A percentile compares a stretch with the other conserved stretches of the same genome.
Conservation (phyloP, 2,329 filamentous ascomycete genomes). For the Chaetomium globosum region DNA sequence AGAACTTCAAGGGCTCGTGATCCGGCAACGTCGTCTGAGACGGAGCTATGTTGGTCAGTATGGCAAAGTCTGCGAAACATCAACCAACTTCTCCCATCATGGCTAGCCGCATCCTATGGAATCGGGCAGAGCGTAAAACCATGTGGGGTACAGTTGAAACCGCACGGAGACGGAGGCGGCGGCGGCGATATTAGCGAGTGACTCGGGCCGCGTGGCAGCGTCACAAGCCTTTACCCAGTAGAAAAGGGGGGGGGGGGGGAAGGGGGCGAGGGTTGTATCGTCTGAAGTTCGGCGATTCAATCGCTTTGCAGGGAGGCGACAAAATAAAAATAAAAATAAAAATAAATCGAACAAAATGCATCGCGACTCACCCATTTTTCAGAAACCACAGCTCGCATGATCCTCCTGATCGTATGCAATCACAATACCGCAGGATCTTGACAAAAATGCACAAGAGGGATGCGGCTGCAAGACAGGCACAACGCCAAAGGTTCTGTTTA, state of each 20-base stretch:
- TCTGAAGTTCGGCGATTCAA: neutral
- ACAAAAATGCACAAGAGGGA: neutral
- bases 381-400: slow-evolving; percentile 36
- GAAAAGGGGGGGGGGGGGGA: neutral
- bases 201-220: neutral
- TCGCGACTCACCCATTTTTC: slow-evolving; percentile 39
- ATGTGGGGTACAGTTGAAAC: slow-evolving; percentile 26
- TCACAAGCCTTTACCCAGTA: neutral
- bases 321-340: neutral
- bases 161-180: slow-evolving; percentile 21
- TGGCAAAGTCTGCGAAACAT: slow-evolving; percentile 10
- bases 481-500: neutral
- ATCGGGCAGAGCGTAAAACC: slow-evolving; percentile 1
- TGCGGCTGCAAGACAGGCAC: neutral
- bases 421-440: slow-evolving; percentile 17
- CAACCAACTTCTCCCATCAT: neutral
- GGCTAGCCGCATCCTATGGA: neutral
- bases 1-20: slow-evolving; percentile 57
- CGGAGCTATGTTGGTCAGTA: slow-evolving; percentile 50
- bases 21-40: slow-evolving; percentile 63
- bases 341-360: neutral
- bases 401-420: slow-evolving; percentile 19
- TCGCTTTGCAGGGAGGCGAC: neutral
- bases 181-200: slow-evolving; percentile 5
- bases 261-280: neutral